A percentile compares a stretch with the other conserved stretches of the same genome.
Evolutionary conservation across 352 stramenopile species (phyloP).

Genomic region (Globisporangium takayamanum): DNA sequence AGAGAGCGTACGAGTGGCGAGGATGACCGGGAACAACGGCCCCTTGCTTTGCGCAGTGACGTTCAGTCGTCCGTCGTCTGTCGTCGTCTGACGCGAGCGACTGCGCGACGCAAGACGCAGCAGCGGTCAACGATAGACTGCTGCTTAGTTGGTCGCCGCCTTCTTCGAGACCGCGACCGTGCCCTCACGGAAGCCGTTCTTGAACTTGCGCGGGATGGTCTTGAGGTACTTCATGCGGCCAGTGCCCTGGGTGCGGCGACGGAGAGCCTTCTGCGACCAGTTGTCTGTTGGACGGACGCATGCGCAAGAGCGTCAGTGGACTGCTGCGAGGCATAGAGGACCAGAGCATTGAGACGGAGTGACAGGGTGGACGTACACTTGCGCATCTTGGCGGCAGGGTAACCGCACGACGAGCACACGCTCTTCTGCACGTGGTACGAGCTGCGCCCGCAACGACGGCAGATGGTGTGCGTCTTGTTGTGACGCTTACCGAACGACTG

Average conservation of each 20-base stretch:
- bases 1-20: too few relatives aligned
- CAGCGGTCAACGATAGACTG: background rate
- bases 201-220: conserved; percentile 97
- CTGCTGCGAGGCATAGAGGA: too few relatives aligned
- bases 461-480: conserved; percentile 99
- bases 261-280: conserved; percentile 97
- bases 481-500: conserved; percentile 99
- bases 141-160: conserved; percentile 84
- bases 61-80: too few relatives aligned
- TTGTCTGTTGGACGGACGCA: conserved; percentile 60
- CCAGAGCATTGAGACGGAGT: background rate
- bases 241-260: conserved; percentile 94
- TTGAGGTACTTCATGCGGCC: conserved; percentile 99
- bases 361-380: conserved; percentile 69
- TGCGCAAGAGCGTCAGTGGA: conserved; percentile 5
- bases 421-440: conserved; percentile 99
- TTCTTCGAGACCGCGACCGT: conserved; percentile 83
- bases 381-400: conserved; percentile 97
- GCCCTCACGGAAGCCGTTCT: conserved; percentile 99
- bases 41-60: too few relatives aligned
- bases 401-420: conserved; percentile 98
- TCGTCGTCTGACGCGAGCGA: background rate
- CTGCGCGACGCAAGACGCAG: conserved; percentile 16
- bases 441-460: conserved; percentile 96
- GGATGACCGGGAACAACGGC: too few relatives aligned